Evolutionary conservation across 2,329 filamentous ascomycete genomes (phyloP).

Genomic region (Penicillium sp.): DNA sequence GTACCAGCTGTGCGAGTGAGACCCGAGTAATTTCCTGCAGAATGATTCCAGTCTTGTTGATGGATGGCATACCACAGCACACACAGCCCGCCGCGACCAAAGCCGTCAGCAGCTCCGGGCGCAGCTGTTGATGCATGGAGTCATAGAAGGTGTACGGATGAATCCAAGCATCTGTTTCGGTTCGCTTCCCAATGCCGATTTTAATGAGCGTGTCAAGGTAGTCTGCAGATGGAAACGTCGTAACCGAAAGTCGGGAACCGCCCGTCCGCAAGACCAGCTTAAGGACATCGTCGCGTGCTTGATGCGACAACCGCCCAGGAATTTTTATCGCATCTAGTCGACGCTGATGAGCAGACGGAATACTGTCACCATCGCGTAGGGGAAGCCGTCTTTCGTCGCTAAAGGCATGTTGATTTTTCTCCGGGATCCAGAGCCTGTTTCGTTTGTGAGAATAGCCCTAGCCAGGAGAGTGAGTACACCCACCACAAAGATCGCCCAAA

Average conservation of each 20-base stretch:
- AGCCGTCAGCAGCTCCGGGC: constrained; percentile 13
- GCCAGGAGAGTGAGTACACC: neutral
- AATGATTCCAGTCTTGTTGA: constrained; percentile 19
- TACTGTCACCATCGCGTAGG: constrained; percentile 16
- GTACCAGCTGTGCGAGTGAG: constrained; percentile 12
- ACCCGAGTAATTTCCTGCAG: constrained; percentile 20
- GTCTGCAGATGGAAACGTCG: constrained; percentile 18
- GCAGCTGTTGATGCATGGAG: constrained; percentile 12
- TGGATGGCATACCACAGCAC: constrained; percentile 19
- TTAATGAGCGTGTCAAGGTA: constrained; percentile 23
- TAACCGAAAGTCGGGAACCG: constrained; percentile 16
- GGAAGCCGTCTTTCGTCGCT: constrained; percentile 18
- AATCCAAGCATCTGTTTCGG: constrained; percentile 20
- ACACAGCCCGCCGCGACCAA: constrained; percentile 20
- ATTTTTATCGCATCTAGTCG: constrained; percentile 16
- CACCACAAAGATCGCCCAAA: constrained; percentile 19
- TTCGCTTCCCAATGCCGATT: constrained; percentile 18
- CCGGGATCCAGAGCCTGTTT: constrained; percentile 16
- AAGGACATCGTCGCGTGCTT: constrained; percentile 18
- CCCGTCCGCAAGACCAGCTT: constrained; percentile 16
- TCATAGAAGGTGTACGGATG: constrained; percentile 20
- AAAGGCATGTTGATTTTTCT: constrained; percentile 21
- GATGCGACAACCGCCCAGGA: constrained; percentile 10
- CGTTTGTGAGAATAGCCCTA: neutral
- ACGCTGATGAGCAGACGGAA: constrained; percentile 8